Percentiles rank a stretch among this genome's conserved stretches.
Evolutionary conservation across 2,329 filamentous ascomycete species (phyloP).

Genomic region (Stachybotrys echinatus): DNA sequence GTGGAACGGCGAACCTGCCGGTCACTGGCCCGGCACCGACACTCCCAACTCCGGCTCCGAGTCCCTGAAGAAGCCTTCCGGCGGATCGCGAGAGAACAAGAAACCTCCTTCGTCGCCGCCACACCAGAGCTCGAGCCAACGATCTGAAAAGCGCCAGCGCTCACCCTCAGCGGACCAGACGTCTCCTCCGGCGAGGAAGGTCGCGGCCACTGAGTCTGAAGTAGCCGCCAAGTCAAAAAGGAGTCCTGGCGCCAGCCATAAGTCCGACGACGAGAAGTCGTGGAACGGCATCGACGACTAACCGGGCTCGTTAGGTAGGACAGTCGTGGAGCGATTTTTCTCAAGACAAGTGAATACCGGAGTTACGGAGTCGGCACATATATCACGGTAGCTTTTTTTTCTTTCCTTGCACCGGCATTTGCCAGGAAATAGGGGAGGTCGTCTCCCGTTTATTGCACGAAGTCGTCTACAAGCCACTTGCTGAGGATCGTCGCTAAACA

Average conservation of each 20-base stretch:
- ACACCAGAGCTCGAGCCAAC: conserved; percentile 5
- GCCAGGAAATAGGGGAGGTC: too few relatives aligned
- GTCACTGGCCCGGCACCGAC: conserved; percentile 13
- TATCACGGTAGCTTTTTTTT: not conserved
- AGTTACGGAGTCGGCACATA: not conserved
- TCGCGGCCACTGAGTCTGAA: conserved; percentile 10
- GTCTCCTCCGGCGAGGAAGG: conserved; percentile 22
- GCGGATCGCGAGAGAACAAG: conserved; percentile 9
- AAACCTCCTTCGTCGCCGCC: conserved; percentile 6
- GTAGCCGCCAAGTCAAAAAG: conserved; percentile 12
- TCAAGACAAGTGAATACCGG: not conserved
- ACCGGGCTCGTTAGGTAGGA: conserved; percentile 5
- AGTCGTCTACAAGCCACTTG: too few relatives aligned
- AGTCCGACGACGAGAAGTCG: conserved; percentile 33
- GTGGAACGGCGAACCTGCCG: conserved; percentile 32
- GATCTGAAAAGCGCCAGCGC: conserved; percentile 22
- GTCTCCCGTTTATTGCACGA: too few relatives aligned
- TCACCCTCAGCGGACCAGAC: conserved; percentile 18
- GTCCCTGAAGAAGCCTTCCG: conserved; percentile 11
- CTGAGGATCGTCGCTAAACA: too few relatives aligned
- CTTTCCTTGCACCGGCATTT: too few relatives aligned
- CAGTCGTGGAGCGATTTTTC: too few relatives aligned
- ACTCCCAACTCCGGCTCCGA: conserved; percentile 15
- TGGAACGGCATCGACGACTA: conserved; percentile 37
- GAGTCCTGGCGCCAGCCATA: conserved; percentile 8